Evolutionary conservation across 2,329 filamentous ascomycete genomes (phyloP).

Genomic region (Thielaviopsis punctulata): DNA sequence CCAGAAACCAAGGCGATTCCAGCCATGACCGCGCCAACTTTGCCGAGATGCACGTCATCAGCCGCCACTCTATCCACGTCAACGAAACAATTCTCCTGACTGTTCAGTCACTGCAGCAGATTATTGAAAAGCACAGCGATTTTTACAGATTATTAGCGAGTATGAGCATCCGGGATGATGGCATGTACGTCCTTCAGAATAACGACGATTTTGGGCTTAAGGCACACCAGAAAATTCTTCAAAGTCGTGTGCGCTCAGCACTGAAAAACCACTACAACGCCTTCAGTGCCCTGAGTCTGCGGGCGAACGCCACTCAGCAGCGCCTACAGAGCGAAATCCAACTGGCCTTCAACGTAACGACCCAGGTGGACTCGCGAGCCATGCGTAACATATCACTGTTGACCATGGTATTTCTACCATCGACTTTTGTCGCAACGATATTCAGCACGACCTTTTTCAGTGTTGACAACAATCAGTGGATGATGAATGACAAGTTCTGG

Average conservation of each 20-base stretch:
- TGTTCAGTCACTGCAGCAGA: not conserved
- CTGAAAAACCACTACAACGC: not conserved
- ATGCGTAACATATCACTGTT: conserved; percentile 11
- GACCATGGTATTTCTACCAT: conserved; percentile 12
- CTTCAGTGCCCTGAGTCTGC: not conserved
- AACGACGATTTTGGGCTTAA: not conserved
- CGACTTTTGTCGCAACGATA: conserved; percentile 9
- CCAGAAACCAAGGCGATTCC: not conserved
- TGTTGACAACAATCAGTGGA: not conserved
- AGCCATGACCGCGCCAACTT: not conserved
- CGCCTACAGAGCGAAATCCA: not conserved
- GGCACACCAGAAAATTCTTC: not conserved
- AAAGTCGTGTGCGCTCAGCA: not conserved
- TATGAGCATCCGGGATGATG: not conserved
- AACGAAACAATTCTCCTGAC: not conserved
- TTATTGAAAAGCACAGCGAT: not conserved
- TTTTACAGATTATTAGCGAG: not conserved
- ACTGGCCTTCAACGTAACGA: conserved; percentile 3
- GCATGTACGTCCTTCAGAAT: not conserved
- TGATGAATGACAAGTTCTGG: conserved; percentile 4
- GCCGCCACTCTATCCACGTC: not conserved
- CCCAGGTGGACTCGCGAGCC: conserved; percentile 5
- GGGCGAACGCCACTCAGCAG: not conserved
- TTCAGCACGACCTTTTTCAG: conserved; percentile 8
- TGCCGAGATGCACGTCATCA: not conserved